These are phyloP conservation scores for Zarea fungicola DNA, from an alignment of 2,329 filamentous ascomycete genomes.

Conservation along the genomic window DNA sequence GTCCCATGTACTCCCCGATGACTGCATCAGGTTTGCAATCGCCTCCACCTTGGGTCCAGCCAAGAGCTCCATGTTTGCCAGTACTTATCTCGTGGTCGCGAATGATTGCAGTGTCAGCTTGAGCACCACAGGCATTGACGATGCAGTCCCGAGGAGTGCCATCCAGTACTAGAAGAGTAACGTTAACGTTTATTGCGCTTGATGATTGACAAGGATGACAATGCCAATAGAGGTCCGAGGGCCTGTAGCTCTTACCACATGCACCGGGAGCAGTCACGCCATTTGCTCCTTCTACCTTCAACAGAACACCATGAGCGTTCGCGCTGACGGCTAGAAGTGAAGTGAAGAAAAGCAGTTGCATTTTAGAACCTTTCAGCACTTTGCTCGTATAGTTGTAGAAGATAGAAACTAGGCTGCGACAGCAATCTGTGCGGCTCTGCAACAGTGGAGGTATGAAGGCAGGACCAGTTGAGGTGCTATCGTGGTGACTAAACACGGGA, in stretches of 20 bases:
- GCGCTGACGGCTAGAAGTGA: neutral
- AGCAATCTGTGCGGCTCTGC: too few relatives aligned
- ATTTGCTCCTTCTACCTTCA: conserved; percentile 3
- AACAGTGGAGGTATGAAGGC: too few relatives aligned
- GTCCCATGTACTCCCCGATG: conserved; percentile 9
- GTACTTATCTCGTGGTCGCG: conserved; percentile 8
- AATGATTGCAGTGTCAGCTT: conserved; percentile 13
- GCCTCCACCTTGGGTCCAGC: conserved; percentile 10
- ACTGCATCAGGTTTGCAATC: conserved; percentile 5
- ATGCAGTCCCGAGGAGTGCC: conserved; percentile 13
- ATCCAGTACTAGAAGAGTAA: conserved; percentile 1
- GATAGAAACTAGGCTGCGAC: too few relatives aligned
- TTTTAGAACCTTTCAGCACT: too few relatives aligned
- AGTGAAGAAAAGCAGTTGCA: too few relatives aligned
- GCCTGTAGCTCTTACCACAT: conserved; percentile 2
- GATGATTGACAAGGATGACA: too few relatives aligned
- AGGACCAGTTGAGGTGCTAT: too few relatives aligned
- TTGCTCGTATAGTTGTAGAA: too few relatives aligned
- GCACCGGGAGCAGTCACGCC: conserved; percentile 8
- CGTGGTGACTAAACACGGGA: too few relatives aligned
- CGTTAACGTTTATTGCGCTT: neutral
- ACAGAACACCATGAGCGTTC: conserved; percentile 8
- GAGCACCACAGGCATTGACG: conserved; percentile 11
- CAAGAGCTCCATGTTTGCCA: conserved; percentile 10
- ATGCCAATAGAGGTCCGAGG: too few relatives aligned